Evolutionary conservation across 2,329 filamentous ascomycete species (phyloP).

Genomic region (Arthrobotrys megalospora): DNA sequence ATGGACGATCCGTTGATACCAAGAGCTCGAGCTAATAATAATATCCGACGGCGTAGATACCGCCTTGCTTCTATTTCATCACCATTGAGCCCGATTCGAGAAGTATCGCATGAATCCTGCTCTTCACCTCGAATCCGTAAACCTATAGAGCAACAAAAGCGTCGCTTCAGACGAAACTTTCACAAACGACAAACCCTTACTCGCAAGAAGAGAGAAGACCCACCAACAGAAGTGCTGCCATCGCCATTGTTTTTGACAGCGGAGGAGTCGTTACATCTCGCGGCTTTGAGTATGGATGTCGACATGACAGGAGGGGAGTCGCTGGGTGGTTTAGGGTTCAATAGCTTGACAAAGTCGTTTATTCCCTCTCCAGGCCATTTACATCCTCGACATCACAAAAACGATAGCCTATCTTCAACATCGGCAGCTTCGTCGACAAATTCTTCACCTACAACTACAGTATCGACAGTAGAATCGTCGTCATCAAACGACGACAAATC

Average conservation of each 20-base stretch:
- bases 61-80: conserved; percentile 49
- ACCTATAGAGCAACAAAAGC: conserved; percentile 42
- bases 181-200: conserved; percentile 49
- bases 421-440: conserved; percentile 87
- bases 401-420: conserved; percentile 80
- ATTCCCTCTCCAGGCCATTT: conserved; percentile 58
- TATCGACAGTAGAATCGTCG: conserved; percentile 92
- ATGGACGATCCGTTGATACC: conserved; percentile 40
- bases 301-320: conserved; percentile 61
- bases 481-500: conserved; percentile 91
- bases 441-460: conserved; percentile 93
- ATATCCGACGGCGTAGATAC: conserved; percentile 54
- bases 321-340: conserved; percentile 59
- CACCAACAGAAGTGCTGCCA: conserved; percentile 22
- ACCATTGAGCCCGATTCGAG: conserved; percentile 54
- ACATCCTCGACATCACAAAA: conserved; percentile 76
- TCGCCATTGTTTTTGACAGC: conserved; percentile 49
- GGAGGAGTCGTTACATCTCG: conserved; percentile 49
- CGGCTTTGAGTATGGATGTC: conserved; percentile 60
- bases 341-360: conserved; percentile 59
- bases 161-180: conserved; percentile 39
- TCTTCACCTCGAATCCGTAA: conserved; percentile 40
- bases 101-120: conserved; percentile 49
- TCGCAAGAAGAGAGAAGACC: conserved; percentile 36
- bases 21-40: conserved; percentile 42